phyloP scores from a whole-genome alignment of 148 eudicot species.

The Beta vulgaris region DNA sequence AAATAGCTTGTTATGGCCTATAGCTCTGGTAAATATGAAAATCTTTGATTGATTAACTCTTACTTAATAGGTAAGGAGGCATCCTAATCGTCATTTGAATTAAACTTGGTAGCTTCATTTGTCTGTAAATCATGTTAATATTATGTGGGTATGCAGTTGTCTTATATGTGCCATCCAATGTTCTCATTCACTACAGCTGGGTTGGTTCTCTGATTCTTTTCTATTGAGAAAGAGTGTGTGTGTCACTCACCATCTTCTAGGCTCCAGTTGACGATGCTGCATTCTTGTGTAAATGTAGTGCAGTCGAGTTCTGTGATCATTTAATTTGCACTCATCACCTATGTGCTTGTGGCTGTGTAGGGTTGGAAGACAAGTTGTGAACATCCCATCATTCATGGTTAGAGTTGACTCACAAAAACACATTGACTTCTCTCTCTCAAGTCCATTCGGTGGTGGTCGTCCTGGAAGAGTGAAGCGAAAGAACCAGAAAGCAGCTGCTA shows the following conservation, averaged over 20 bases:
- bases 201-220: too few species aligned
- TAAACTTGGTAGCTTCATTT: not conserved
- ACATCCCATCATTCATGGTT: constrained; percentile 56
- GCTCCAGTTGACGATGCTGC: too few species aligned
- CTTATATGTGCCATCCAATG: too few species aligned
- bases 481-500: constrained; percentile 49
- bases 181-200: too few species aligned
- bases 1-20: not conserved
- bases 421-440: constrained; percentile 53
- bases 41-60: not conserved
- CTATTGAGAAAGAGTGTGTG: too few species aligned
- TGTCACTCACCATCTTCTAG: too few species aligned
- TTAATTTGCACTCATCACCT: not conserved
- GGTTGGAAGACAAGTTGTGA: constrained; percentile 57
- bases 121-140: too few species aligned
- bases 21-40: not conserved
- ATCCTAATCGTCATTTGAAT: not conserved
- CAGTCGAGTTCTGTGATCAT: not conserved
- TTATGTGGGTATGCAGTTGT: not conserved
- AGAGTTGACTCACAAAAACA: constrained; percentile 58
- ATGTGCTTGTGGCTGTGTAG: constrained; percentile 17
- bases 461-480: constrained; percentile 64
- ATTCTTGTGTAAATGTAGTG: too few species aligned
- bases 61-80: not conserved
- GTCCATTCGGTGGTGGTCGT: constrained; percentile 56